These are phyloP conservation scores for Quaeritorhiza haematococci DNA, from an alignment of 371 early-diverging fungal genomes.

Conservation along the genomic window DNA sequence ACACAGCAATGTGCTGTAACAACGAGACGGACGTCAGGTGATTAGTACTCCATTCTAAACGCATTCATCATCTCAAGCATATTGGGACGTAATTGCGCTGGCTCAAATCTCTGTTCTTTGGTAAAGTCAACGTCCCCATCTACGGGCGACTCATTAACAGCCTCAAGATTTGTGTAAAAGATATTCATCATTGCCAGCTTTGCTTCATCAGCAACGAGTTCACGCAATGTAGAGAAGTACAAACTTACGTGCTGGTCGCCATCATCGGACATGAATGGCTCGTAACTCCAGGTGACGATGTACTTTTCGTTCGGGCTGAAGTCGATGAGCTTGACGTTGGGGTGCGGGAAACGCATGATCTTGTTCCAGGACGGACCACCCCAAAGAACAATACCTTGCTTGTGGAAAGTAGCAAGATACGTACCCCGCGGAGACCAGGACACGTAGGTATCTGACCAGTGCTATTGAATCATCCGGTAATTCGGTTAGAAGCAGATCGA, in stretches of 20 bases:
- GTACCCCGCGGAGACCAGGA: constrained; percentile 93
- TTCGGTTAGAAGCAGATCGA: no score
- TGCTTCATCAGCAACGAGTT: no score
- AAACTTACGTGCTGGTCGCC: constrained; percentile 40
- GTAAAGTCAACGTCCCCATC: no score
- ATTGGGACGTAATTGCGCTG: no score
- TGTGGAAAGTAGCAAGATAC: constrained; percentile 89
- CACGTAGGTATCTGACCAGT: constrained; percentile 93
- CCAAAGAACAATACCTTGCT: constrained; percentile 93
- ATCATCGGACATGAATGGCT: constrained; percentile 60
- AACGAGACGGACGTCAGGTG: no score
- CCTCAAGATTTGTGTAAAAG: no score
- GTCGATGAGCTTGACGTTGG: constrained; percentile 84
- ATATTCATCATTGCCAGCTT: no score
- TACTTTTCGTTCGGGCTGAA: constrained; percentile 91
- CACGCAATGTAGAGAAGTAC: constrained; percentile 3
- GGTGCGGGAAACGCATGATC: constrained; percentile 88
- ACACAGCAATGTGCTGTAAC: constrained; percentile 55
- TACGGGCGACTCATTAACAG: not conserved
- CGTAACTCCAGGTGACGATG: constrained; percentile 86
- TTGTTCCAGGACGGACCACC: constrained; percentile 90
- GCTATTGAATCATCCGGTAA: no score
- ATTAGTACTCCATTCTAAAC: no score
- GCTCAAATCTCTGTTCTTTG: constrained; percentile 37
- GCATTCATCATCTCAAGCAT: not conserved